These are phyloP conservation scores for Fragaria iinumae DNA, from an alignment of 306 rosid genomes.

Conservation along the genomic window DNA sequence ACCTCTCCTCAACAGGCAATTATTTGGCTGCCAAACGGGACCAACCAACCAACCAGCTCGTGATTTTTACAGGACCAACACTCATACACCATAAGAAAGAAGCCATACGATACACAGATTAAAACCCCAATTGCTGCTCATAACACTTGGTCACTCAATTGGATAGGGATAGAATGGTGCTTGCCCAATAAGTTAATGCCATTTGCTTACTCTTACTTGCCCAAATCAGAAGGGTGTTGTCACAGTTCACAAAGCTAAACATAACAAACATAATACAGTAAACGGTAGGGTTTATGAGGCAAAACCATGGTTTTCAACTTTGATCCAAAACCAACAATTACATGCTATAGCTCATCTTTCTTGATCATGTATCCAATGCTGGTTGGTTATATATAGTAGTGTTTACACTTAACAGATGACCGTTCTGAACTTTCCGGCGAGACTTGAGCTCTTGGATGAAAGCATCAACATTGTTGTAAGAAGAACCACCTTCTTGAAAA, in stretches of 20 bases:
- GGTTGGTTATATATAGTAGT: not conserved
- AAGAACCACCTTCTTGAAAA: conserved; percentile 26
- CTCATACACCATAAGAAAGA: not conserved
- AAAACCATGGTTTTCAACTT: not conserved
- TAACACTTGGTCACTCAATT: not conserved
- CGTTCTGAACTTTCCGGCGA: conserved; percentile 7
- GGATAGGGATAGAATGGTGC: not conserved
- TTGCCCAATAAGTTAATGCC: not conserved
- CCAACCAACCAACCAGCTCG: not conserved
- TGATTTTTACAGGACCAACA: not conserved
- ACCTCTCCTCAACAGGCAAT: not conserved
- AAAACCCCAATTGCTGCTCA: not conserved
- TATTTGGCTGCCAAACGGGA: conserved; percentile 3
- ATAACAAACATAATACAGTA: not conserved
- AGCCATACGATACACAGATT: not conserved
- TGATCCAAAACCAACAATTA: not conserved
- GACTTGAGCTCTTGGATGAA: conserved; percentile 21
- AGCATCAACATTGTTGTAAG: conserved; percentile 8
- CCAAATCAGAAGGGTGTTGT: not conserved
- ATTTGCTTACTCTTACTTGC: not conserved
- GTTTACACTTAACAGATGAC: not conserved
- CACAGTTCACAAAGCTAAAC: not conserved
- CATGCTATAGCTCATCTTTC: not conserved
- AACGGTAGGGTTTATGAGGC: not conserved
- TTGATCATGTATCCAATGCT: not conserved